phyloP scores from a whole-genome alignment of 1,284 basidiomycete species.

The Sanghuangporus sanghuang region DNA sequence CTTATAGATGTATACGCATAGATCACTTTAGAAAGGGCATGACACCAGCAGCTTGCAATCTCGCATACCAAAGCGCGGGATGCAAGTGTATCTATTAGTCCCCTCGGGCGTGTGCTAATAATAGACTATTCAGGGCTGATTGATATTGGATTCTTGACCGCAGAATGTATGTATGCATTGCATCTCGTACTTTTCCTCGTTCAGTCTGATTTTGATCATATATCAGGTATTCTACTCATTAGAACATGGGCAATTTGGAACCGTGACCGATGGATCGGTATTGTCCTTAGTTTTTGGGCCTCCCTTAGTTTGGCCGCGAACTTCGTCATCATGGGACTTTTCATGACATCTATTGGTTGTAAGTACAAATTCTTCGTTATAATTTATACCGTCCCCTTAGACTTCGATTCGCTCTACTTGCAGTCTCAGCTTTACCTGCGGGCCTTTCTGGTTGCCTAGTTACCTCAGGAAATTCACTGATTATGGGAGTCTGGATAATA shows the following conservation, averaged over 20 bases:
- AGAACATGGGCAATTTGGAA: conserved; percentile 7
- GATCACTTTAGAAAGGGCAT: not conserved
- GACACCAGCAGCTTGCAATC: not conserved
- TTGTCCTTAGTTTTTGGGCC: not conserved
- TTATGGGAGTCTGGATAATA: conserved; percentile 3
- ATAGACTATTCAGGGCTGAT: conserved; percentile 3
- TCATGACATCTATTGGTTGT: conserved; percentile 5
- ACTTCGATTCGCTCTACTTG: not conserved
- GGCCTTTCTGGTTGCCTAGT: conserved; percentile 3
- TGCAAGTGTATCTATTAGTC: not conserved
- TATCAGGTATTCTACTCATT: not conserved
- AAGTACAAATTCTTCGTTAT: not conserved
- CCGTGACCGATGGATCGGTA: not conserved
- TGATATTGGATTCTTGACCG: not conserved
- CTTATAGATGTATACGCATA: not conserved
- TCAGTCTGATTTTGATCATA: not conserved
- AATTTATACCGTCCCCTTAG: not conserved
- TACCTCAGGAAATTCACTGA: not conserved
- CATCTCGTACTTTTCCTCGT: not conserved
- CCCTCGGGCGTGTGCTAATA: not conserved
- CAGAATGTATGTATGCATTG: conserved; percentile 4
- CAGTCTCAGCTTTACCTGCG: not conserved
- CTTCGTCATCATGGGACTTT: not conserved
- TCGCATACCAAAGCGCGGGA: conserved; percentile 8
- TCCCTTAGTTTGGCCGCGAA: not conserved